Base-by-base conservation (phyloP, 164 flowering plant species). In the Echeveria elegans region DNA sequence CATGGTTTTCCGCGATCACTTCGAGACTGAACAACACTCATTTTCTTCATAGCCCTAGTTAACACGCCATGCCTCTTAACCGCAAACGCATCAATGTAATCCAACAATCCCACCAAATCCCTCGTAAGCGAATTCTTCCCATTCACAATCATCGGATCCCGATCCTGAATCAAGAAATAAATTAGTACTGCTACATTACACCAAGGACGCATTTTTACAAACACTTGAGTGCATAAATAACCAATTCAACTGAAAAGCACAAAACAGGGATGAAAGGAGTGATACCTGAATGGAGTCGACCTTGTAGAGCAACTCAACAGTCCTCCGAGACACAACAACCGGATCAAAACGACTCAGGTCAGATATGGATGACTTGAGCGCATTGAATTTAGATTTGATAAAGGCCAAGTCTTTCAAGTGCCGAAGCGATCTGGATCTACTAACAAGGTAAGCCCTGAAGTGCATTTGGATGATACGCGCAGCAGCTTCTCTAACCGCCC, bases 381-480 rank as follows among this genome's bases (percentile, higher is more conserved):
- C 41, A 45, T 63, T 74, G 70, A 87, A 80, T 30, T 67, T 32
- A 28, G 97, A 78, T 71, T 85, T 90, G 76, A 90, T 75, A 19
- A 75, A 28, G 16, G 95, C 93, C 30, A 92, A 87, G 21, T 83
- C 78, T 65, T 87, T 83, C 68, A 92, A 88, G 67, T 85, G 79
- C 2, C 93, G 66, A n/a, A 92, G 88, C 40, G 91, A 79, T 36
- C 79, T 76, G 0, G 98, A 90, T 82, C 98, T 83, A 64, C 90
- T 89, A 64, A 80, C 88, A 8, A 92, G 90, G 72, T 80, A 85
- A 10, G 83, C 81, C 12, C 98, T 77, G 75, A 88, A 93, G 70
- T 82, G 94, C 74, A 81, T 75, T 59, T 93, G 98, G 58, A 93
- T 93, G 6, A 77, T 79, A 21, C 94, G 88, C 30, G 98, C 96